Evolutionary conservation across 2,329 filamentous ascomycete species (phyloP).

Genomic region (Diplodia scrobiculata): DNA sequence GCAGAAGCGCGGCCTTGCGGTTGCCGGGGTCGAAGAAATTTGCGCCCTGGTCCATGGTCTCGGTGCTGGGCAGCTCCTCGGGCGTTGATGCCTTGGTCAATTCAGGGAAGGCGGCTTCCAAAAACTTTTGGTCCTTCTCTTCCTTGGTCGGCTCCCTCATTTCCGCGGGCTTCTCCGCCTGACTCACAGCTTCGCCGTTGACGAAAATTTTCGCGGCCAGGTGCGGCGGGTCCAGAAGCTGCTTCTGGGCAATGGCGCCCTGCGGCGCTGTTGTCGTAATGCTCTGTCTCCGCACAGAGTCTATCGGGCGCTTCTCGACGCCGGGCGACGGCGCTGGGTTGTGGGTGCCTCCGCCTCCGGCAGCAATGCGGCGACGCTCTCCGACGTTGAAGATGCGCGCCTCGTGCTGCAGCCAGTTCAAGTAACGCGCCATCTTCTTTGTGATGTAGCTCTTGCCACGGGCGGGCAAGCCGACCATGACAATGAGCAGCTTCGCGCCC

Average conservation of each 20-base stretch:
- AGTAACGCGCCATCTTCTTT: conserved; percentile 92
- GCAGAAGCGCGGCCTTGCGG: conserved; percentile 73
- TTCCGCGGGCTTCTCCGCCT: conserved; percentile 38
- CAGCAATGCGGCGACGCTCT: conserved; percentile 79
- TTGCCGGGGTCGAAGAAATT: conserved; percentile 94
- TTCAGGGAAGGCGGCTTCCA: conserved; percentile 43
- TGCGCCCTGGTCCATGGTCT: conserved; percentile 80
- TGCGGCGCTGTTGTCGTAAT: conserved; percentile 31
- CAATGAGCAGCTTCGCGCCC: conserved; percentile 91
- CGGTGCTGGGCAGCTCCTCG: conserved; percentile 43
- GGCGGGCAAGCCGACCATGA: conserved; percentile 96
- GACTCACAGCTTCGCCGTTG: conserved; percentile 55
- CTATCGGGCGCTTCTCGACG: conserved; percentile 7
- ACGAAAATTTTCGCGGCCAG: conserved; percentile 60
- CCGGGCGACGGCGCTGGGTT: conserved; percentile 24
- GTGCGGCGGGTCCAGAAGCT: conserved; percentile 34
- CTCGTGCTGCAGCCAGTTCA: conserved; percentile 97
- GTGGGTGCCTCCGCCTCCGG: conserved; percentile 54
- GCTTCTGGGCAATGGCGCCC: conserved; percentile 34
- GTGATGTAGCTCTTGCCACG: conserved; percentile 98
- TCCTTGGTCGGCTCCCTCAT: conserved; percentile 33
- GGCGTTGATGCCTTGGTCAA: conserved; percentile 33
- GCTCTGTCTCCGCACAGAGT: conserved; percentile 33
- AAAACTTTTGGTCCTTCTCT: conserved; percentile 32
- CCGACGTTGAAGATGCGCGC: conserved; percentile 97